phyloP scores from a whole-genome alignment of 2,329 filamentous ascomycete species.

The Pseudogymnoascus sp. region DNA sequence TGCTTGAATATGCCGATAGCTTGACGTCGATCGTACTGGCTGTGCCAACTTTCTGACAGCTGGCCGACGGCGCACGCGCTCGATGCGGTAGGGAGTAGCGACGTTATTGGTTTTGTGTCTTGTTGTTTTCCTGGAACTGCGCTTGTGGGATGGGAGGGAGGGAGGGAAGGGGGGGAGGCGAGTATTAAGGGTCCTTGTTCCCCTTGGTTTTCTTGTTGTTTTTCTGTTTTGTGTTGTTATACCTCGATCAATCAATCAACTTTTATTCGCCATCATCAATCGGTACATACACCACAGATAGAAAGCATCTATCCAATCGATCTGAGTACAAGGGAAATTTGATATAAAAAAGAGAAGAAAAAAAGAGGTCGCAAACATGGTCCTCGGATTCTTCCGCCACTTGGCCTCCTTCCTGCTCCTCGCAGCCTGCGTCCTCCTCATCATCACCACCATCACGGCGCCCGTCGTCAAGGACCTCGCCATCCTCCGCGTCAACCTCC shows the following conservation, averaged over 20 bases:
- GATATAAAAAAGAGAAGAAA: background rate
- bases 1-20: too few relatives aligned
- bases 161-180: background rate
- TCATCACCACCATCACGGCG: slow-evolving; percentile 50
- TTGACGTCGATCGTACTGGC: background rate
- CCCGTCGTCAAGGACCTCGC: slow-evolving; percentile 48
- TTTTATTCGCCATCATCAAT: background rate
- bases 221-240: background rate
- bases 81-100: background rate
- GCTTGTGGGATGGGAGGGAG: background rate
- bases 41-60: background rate
- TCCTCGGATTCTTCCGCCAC: slow-evolving; percentile 38
- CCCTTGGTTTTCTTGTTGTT: background rate
- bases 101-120: background rate
- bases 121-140: background rate
- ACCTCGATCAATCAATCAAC: background rate
- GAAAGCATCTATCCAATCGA: background rate
- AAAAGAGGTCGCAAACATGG: background rate
- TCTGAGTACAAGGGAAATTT: background rate
- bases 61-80: background rate
- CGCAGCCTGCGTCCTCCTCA: slow-evolving; percentile 44
- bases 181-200: background rate
- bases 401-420: slow-evolving; percentile 51
- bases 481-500: slow-evolving; percentile 40
- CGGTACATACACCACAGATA: background rate